phyloP scores from a whole-genome alignment of 1,284 basidiomycete species.

The Ustilago sp. region DNA sequence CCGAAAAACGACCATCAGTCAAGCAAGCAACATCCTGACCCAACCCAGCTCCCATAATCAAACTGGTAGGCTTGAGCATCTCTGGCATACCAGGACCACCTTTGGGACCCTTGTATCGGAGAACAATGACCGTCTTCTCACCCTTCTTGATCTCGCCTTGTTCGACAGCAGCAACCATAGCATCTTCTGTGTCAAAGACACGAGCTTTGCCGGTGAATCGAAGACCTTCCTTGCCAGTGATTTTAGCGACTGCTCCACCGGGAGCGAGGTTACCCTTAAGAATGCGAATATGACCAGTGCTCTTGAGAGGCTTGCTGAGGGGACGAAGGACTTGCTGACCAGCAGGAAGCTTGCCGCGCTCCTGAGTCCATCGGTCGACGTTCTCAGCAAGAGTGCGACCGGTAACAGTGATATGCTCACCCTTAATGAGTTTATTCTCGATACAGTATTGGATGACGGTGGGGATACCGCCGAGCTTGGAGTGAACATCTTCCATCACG shows the following conservation, averaged over 20 bases:
- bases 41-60: constrained; percentile 81
- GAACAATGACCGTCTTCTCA: constrained; percentile 68
- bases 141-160: constrained; percentile 65
- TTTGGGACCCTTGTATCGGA: constrained; percentile 69
- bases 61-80: constrained; percentile 79
- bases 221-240: constrained; percentile 69
- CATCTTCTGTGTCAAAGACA: constrained; percentile 68
- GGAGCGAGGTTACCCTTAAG: constrained; percentile 68
- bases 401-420: constrained; percentile 68
- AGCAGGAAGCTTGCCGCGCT: constrained; percentile 60
- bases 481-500: constrained; percentile 69
- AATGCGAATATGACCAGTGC: constrained; percentile 66
- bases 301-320: constrained; percentile 64
- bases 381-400: constrained; percentile 67
- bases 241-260: constrained; percentile 68
- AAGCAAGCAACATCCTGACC: constrained; percentile 90
- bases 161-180: constrained; percentile 67
- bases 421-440: constrained; percentile 71
- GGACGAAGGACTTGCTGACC: constrained; percentile 65
- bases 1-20: constrained; percentile 96
- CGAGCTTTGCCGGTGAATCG: constrained; percentile 67
- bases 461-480: constrained; percentile 64
- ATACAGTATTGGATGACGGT: constrained; percentile 72
- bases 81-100: constrained; percentile 92
- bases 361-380: constrained; percentile 76